Base-by-base conservation (phyloP, 495 filamentous ascomycete genomes). In the Cudoniella acicularis region DNA sequence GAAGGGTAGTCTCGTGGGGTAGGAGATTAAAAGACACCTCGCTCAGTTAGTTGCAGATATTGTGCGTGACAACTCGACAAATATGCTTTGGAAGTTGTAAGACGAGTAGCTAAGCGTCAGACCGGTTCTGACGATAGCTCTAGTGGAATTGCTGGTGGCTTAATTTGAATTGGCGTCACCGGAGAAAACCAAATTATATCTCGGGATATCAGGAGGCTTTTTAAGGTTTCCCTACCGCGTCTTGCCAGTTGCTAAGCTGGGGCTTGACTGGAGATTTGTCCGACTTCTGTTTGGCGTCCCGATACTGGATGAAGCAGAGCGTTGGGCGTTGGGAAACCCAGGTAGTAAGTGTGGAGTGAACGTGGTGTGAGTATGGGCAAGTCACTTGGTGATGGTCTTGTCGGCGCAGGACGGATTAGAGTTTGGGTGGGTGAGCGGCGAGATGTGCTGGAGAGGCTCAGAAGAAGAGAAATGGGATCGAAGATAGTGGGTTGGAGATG, bases 401-500 rank as follows among this genome's bases (percentile, higher is more conserved):
- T 36, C 13, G 30, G 13, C 4, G 30, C 6, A 36, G 30, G 30
- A 13, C 13, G 30, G 30, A 6, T 4, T 6, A 13, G 30, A 6
- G 30, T 36, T 36, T 36, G 13, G 30, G 13, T 36, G 4, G 4
- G 4, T 25, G 41, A 48, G n/a, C 20, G 16, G 16, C 25, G 25
- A 49, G 21, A 13, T 40, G 27, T 57, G n/a, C 24, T 18, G n/a
- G 25, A 49, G n/a, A n/a, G 22, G 20, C 6, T 22, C 21, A 20
- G 50, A 24, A 40, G 46, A 21, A 24, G 2, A 27, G 30, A 36
- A 13, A 36, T 48, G 22, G 2, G n/a, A 26, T 27, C 18, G 40
- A 56, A 48, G 45, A n/a, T 49, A 10, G 26, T 27, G 10, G 20
- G 45, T 48, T 49, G 46, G 16, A 21, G 45, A 57, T 25, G 49